Percentiles rank a stretch among this genome's conserved stretches.
Evolutionary conservation across 2,329 filamentous ascomycete species (phyloP).

Genomic region (Mycogone perniciosa): DNA sequence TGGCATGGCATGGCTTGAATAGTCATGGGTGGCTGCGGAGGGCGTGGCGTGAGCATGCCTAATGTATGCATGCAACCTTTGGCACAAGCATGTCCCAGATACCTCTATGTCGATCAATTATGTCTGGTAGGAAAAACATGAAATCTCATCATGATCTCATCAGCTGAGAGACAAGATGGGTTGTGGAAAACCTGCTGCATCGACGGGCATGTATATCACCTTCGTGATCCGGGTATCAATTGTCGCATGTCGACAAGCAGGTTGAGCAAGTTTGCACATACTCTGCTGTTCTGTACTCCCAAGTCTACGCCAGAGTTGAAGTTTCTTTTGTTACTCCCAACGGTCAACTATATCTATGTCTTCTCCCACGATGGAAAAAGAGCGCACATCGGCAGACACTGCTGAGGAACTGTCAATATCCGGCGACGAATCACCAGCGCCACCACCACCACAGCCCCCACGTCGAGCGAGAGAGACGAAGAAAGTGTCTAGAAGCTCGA

Average conservation of each 20-base stretch:
- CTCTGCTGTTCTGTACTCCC: background rate
- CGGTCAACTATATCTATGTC: slow-evolving; percentile 3
- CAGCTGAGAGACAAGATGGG: slow-evolving; percentile 1
- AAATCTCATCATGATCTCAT: slow-evolving; percentile 26
- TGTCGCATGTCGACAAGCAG: too few relatives aligned
- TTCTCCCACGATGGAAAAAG: slow-evolving; percentile 5
- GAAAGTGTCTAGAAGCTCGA: background rate
- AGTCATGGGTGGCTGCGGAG: background rate
- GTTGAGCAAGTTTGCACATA: slow-evolving; percentile 3
- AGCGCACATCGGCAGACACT: slow-evolving; percentile 5
- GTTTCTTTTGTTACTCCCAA: background rate
- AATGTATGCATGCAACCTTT: background rate
- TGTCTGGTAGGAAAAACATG: background rate
- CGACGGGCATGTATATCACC: slow-evolving; percentile 18
- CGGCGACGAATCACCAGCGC: slow-evolving; percentile 6
- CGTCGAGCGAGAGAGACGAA: slow-evolving; percentile 4
- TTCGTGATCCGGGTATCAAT: background rate
- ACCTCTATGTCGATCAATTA: too few relatives aligned
- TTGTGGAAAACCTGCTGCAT: slow-evolving; percentile 25
- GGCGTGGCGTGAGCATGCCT: background rate
- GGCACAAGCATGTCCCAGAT: background rate
- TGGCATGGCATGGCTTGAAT: background rate
- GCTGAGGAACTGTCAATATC: slow-evolving; percentile 6
- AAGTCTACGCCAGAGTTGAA: background rate
- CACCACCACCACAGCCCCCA: slow-evolving; percentile 2